Conservation (phyloP, 2,329 filamentous ascomycete genomes). For the Epichloe uncinata region DNA sequence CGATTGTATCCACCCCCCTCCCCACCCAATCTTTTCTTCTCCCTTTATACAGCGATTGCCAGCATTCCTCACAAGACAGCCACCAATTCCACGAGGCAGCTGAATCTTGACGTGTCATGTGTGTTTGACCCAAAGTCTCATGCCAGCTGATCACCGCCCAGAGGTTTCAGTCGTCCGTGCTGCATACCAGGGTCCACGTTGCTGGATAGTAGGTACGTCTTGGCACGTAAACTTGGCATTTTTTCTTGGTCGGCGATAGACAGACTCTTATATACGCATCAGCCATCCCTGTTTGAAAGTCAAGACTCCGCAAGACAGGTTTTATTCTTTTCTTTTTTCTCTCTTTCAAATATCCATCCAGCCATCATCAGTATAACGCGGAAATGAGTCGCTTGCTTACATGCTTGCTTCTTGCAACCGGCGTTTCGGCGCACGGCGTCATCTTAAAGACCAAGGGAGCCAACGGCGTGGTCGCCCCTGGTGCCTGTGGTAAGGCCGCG, state of each 20-base stretch:
- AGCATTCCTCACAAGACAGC: too few species aligned
- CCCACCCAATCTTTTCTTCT: too few species aligned
- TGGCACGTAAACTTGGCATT: not conserved
- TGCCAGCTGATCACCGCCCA: not conserved
- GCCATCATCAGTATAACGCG: not conserved
- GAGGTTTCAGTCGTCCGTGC: not conserved
- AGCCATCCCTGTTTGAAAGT: not conserved
- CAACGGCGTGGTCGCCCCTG: conserved; percentile 3
- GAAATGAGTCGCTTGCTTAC: not conserved
- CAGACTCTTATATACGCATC: too few species aligned
- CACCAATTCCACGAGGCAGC: too few species aligned
- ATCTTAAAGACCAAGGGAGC: not conserved
- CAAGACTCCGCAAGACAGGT: not conserved
- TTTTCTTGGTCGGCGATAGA: too few species aligned
- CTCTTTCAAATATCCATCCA: not conserved
- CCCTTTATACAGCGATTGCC: too few species aligned
- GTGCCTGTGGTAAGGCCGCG: conserved; percentile 1
- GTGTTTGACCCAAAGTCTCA: too few species aligned
- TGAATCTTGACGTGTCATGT: too few species aligned
- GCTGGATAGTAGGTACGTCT: not conserved
- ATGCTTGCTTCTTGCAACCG: not conserved
- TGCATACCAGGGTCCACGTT: not conserved
- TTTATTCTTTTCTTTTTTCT: not conserved
- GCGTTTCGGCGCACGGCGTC: conserved; percentile 1
- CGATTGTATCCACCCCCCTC: too few species aligned